Conservation (phyloP, 2,329 filamentous ascomycete species). For the Microcyclospora tardicrescens region DNA sequence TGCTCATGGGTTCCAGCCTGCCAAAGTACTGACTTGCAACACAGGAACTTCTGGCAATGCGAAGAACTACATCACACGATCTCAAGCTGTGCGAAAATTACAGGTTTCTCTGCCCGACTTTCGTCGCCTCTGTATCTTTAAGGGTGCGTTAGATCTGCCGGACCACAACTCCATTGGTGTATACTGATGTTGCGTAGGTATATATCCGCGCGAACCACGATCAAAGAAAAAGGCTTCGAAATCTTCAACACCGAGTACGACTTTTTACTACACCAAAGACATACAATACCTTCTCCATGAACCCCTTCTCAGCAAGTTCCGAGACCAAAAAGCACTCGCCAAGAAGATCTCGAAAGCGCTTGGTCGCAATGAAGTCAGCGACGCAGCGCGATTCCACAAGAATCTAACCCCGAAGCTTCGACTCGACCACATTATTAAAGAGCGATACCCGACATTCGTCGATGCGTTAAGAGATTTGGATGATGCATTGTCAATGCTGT, state of each 20-base stretch:
- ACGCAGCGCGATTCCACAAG: constrained; percentile 82
- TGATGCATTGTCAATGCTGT: constrained; percentile 92
- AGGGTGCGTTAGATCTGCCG: constrained; percentile 40
- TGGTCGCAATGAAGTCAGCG: constrained; percentile 77
- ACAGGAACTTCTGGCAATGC: constrained; percentile 72
- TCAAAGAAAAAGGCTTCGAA: constrained; percentile 96
- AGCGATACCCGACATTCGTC: constrained; percentile 93
- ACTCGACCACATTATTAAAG: constrained; percentile 92
- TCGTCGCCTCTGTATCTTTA: constrained; percentile 97
- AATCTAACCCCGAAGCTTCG: constrained; percentile 81
- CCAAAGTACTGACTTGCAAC: neutral
- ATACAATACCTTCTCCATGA: constrained; percentile 98
- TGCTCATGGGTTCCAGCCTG: neutral
- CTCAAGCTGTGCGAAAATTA: constrained; percentile 92
- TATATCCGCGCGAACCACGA: constrained; percentile 92
- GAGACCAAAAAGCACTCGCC: constrained; percentile 89
- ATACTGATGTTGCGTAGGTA: constrained; percentile 37
- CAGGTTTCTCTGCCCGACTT: constrained; percentile 97
- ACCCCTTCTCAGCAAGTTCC: constrained; percentile 84
- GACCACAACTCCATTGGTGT: neutral
- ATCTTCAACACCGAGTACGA: constrained; percentile 77
- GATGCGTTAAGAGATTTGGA: constrained; percentile 90
- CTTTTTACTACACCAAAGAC: constrained; percentile 86
- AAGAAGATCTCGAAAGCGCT: constrained; percentile 95
- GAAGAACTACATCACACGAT: constrained; percentile 97